phyloP scores from a whole-genome alignment of 805 yeast species.

The Saturnispora sekii region DNA sequence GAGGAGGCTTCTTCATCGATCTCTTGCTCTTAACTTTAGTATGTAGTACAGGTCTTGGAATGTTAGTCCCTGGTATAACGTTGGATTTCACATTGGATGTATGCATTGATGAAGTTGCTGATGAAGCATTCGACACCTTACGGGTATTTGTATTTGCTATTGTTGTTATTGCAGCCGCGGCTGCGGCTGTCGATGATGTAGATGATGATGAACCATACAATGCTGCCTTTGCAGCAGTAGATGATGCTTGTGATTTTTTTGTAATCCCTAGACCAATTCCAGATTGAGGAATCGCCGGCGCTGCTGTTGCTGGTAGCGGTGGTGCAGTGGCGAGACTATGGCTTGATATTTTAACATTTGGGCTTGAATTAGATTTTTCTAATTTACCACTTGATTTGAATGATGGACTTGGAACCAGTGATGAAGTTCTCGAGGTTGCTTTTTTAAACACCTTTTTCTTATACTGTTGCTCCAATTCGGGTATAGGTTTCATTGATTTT shows the following conservation, averaged over 20 bases:
- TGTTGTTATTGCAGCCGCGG: not conserved
- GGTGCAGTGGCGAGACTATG: not conserved
- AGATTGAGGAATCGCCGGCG: not conserved
- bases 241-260: constrained; percentile 2
- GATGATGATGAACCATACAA: constrained; percentile 1
- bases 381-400: not conserved
- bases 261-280: not conserved
- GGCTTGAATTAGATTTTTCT: not conserved
- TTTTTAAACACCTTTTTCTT: constrained; percentile 7
- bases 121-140: not conserved
- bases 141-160: not conserved
- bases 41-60: constrained; percentile 41
- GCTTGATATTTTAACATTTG: not conserved
- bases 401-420: constrained; percentile 4
- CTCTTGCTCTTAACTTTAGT: constrained; percentile 20
- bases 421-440: constrained; percentile 8
- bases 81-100: constrained; percentile 18
- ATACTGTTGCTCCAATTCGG: constrained; percentile 32
- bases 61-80: constrained; percentile 50
- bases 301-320: not conserved
- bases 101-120: not conserved
- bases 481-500: constrained; percentile 69
- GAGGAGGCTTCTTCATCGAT: not conserved
- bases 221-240: constrained; percentile 7
- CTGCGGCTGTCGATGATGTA: not conserved